A percentile compares a stretch with the other conserved stretches of the same genome.
These are phyloP conservation scores for Apiotrichum laibachii DNA, from an alignment of 1,284 basidiomycete genomes.

Conservation along the genomic window DNA sequence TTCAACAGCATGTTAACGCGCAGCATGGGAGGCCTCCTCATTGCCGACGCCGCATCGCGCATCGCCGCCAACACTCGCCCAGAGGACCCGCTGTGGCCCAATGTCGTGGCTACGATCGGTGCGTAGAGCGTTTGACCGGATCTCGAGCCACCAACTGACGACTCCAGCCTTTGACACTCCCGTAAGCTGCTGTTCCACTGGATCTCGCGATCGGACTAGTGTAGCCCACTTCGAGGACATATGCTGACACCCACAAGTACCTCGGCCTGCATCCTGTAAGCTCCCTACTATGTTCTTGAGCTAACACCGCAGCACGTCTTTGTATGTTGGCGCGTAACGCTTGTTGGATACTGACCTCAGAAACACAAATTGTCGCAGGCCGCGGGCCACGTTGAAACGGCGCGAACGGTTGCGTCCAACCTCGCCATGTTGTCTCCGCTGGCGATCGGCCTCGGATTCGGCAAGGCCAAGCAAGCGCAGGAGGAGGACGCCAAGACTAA, in stretches of 20 bases:
- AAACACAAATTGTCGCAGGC: slow-evolving; percentile 79
- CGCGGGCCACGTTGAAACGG: slow-evolving; percentile 67
- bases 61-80: slow-evolving; percentile 56
- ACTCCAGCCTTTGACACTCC: slow-evolving; percentile 83
- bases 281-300: neutral
- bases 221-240: neutral
- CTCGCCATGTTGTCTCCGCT: slow-evolving; percentile 60
- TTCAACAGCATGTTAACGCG: neutral
- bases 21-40: slow-evolving; percentile 86
- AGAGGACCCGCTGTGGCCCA: slow-evolving; percentile 47
- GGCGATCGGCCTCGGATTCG: slow-evolving; percentile 50
- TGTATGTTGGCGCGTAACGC: slow-evolving; percentile 18
- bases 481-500: neutral
- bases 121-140: slow-evolving; percentile 4
- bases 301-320: slow-evolving; percentile 36
- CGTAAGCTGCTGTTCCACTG: slow-evolving; percentile 48
- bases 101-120: slow-evolving; percentile 45
- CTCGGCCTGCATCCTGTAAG: slow-evolving; percentile 73
- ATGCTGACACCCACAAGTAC: slow-evolving; percentile 54
- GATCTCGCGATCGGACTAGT: no score
- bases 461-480: slow-evolving; percentile 26
- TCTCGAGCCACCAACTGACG: neutral
- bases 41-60: slow-evolving; percentile 75
- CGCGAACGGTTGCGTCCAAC: slow-evolving; percentile 56
- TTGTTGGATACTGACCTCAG: slow-evolving; percentile 20